Evolutionary conservation across 352 stramenopile species (phyloP).

Genomic region (Globisporangium echinulatum): DNA sequence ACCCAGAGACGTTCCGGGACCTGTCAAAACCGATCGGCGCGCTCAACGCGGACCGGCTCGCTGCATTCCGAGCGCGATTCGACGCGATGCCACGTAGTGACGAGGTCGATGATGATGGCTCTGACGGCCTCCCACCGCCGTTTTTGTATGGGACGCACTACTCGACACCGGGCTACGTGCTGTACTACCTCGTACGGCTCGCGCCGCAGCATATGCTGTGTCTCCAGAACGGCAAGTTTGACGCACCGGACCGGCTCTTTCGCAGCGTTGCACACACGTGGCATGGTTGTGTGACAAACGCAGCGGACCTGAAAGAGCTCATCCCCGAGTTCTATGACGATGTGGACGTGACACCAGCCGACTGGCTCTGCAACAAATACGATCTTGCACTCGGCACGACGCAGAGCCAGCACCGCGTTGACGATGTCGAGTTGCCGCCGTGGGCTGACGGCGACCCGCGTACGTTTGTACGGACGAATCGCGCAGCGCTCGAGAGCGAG

Average conservation of each 20-base stretch:
- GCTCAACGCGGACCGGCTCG: conserved; percentile 83
- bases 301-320: conserved; percentile 98
- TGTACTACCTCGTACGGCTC: conserved; percentile 97
- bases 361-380: conserved; percentile 96
- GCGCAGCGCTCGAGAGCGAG: conserved; percentile 94
- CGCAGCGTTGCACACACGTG: conserved; percentile 91
- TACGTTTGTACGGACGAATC: conserved; percentile 88
- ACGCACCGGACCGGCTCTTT: conserved; percentile 97
- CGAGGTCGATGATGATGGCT: conserved; percentile 20
- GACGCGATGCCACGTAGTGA: conserved; percentile 83
- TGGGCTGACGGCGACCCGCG: conserved; percentile 88
- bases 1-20: conserved; percentile 88
- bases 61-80: conserved; percentile 88
- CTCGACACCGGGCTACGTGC: conserved; percentile 92
- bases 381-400: conserved; percentile 94
- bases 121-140: conserved; percentile 78
- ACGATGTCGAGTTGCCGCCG: conserved; percentile 91
- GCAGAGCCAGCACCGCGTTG: conserved; percentile 80
- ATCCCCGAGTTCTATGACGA: conserved; percentile 98
- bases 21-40: conserved; percentile 94
- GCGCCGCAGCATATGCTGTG: conserved; percentile 95
- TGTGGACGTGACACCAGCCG: conserved; percentile 18
- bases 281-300: conserved; percentile 75
- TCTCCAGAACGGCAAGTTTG: conserved; percentile 97
- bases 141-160: conserved; percentile 97